These are phyloP conservation scores for Pythium diclinum DNA, from an alignment of 352 stramenopile species.

Conservation along the genomic window DNA sequence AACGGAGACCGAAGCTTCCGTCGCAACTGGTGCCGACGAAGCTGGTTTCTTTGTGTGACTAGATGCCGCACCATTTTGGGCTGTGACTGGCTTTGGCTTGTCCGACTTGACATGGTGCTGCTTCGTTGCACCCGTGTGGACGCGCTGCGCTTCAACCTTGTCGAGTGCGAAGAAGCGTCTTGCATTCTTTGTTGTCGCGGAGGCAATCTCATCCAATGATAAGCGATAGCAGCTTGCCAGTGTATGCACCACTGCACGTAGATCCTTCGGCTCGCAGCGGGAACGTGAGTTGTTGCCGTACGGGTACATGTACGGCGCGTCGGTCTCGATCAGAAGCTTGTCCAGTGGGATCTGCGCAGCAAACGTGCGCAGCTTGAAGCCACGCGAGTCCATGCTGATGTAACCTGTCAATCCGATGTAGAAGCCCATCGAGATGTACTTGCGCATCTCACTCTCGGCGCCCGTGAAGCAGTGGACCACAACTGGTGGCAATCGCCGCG, in stretches of 20 bases:
- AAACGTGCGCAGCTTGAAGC: constrained; percentile 43
- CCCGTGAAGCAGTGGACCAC: constrained; percentile 81
- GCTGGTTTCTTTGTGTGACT: not conserved
- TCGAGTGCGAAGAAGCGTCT: constrained; percentile 47
- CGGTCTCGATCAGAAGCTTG: constrained; percentile 69
- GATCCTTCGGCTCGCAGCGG: constrained; percentile 66
- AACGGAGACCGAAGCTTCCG: not conserved
- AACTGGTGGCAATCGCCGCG: constrained; percentile 38
- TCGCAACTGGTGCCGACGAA: not conserved
- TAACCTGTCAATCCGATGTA: constrained; percentile 76
- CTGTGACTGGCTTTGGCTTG: constrained; percentile 13
- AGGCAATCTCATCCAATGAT: constrained; percentile 39
- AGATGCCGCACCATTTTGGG: not conserved
- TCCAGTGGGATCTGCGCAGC: constrained; percentile 44
- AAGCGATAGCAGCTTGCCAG: constrained; percentile 45
- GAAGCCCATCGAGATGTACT: constrained; percentile 62
- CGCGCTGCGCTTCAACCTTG: constrained; percentile 13
- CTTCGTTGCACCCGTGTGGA: not conserved
- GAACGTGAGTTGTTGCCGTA: constrained; percentile 37
- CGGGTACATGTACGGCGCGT: constrained; percentile 76
- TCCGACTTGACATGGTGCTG: not conserved
- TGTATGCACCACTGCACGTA: constrained; percentile 55
- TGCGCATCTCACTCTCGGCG: constrained; percentile 40
- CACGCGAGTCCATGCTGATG: constrained; percentile 59
- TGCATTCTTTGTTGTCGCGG: constrained; percentile 47